Evolutionary conservation across 2,329 filamentous ascomycete genomes (phyloP), one percentile per base, ranked within the genome.

Genomic region (Lachnellula cervina): DNA sequence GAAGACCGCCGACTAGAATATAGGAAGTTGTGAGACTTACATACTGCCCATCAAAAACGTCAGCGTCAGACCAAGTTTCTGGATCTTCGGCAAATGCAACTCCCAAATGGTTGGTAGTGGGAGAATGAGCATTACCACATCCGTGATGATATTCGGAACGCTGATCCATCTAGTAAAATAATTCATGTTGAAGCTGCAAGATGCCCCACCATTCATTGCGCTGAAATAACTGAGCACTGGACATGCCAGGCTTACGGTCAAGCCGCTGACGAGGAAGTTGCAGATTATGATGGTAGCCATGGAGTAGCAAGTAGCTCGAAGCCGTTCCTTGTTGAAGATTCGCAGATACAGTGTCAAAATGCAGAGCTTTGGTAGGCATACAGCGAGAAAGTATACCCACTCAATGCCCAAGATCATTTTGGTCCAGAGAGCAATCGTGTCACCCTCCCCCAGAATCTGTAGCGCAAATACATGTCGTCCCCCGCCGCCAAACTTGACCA

Each of bases 41-140:
- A 45, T 45, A 19, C 43, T 45, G 17, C 17, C 21, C 11, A 14
- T 45, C 43, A 45, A 3, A 23, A 38, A 25, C 7, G 32, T 52
- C 38, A 34, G 6, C 4, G n/a, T 17, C 21, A 38, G 5, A 21
- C 40, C 9, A 38, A 16, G n/a, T 9, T 51, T 44, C 23, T 52
- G 28, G 17, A 13, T 14, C 28, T 14, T 46, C n/a, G 32, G 44
- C 28, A 45, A 7, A 46, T 46, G 43, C 43, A 45, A 19, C 8
- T 11, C 21, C 21, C 43, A 45, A 2, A 45, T 19, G 11, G 17
- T 14, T 4, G 43, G 43, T 5, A 45, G 4, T 14, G 48, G 53
- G 21, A 55, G 48, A 23, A 55, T n/a, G 8, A 55, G 35, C 32
- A 55, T 43, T 3, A 34, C 42, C 19, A 51, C 34, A 51, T 55